Conservation (phyloP, 2,329 filamentous ascomycete genomes). For the Fusarium sp. region DNA sequence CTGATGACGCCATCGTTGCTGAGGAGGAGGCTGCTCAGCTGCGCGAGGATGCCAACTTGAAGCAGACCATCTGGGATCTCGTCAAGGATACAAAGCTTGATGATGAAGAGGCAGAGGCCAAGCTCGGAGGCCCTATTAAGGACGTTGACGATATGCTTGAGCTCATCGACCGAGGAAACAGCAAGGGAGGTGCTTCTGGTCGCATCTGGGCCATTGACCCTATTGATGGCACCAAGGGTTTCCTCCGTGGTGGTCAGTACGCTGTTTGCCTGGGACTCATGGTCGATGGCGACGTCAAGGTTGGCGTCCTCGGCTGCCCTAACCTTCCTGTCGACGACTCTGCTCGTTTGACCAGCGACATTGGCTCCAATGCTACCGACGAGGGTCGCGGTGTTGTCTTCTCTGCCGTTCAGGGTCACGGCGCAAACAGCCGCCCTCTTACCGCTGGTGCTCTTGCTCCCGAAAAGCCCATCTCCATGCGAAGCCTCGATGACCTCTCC, state of each 20-base stretch:
- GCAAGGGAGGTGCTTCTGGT: constrained; percentile 77
- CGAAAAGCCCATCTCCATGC: constrained; percentile 81
- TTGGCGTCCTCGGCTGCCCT: constrained; percentile 94
- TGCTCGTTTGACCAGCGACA: constrained; percentile 68
- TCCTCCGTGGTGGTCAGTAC: constrained; percentile 95
- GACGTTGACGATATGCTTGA: constrained; percentile 75
- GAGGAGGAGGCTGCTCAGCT: constrained; percentile 93
- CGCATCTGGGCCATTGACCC: constrained; percentile 97
- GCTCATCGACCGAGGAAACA: constrained; percentile 76
- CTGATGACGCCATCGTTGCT: constrained; percentile 89
- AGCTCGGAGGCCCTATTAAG: constrained; percentile 75
- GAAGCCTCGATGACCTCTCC: constrained; percentile 76
- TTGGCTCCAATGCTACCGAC: constrained; percentile 80
- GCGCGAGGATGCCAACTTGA: constrained; percentile 75
- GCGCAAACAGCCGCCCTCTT: constrained; percentile 84
- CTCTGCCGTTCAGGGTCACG: constrained; percentile 82
- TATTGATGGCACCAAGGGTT: constrained; percentile 98
- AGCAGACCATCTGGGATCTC: constrained; percentile 81
- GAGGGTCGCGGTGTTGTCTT: constrained; percentile 89
- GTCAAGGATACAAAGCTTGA: constrained; percentile 79
- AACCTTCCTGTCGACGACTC: constrained; percentile 92
- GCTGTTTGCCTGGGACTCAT: constrained; percentile 93
- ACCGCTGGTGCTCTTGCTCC: constrained; percentile 63
- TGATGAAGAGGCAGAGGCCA: constrained; percentile 68
- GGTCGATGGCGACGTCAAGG: constrained; percentile 92